These are phyloP conservation scores for Wickerhamomyces hampshirensis DNA, from an alignment of 805 yeast genomes.

Conservation along the genomic window DNA sequence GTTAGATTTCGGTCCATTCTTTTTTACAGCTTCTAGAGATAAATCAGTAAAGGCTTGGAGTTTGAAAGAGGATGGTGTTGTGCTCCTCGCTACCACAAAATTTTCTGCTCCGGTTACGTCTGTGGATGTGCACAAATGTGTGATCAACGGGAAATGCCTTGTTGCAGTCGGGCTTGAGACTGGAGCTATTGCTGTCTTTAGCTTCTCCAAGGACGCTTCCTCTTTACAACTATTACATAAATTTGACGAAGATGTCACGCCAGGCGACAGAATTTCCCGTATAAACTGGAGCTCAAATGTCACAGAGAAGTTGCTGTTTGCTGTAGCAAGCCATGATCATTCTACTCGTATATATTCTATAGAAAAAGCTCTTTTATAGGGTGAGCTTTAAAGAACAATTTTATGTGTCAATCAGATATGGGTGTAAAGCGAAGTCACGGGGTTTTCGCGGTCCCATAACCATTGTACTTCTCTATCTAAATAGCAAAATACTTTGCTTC, in stretches of 20 bases:
- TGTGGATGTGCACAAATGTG: slow-evolving; percentile 40
- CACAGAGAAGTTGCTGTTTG: slow-evolving; percentile 35
- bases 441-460: no score
- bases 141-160: slow-evolving; percentile 27
- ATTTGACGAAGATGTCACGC: slow-evolving; percentile 40
- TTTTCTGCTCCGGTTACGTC: slow-evolving; percentile 62
- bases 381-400: no score
- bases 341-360: slow-evolving; percentile 42
- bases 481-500: no score
- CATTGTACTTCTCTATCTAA: no score
- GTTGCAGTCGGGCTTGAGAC: slow-evolving; percentile 68
- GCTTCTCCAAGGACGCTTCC: slow-evolving; percentile 26
- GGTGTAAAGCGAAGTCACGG: no score
- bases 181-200: slow-evolving; percentile 51
- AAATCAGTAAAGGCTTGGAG: slow-evolving; percentile 73
- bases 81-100: slow-evolving; percentile 36
- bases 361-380: slow-evolving; percentile 3
- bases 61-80: slow-evolving; percentile 27
- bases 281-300: slow-evolving; percentile 47
- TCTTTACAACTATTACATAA: slow-evolving; percentile 27
- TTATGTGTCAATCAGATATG: no score
- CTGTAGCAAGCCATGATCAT: slow-evolving; percentile 61
- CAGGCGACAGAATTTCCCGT: slow-evolving; percentile 59
- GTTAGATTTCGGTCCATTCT: slow-evolving; percentile 36
- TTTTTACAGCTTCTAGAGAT: slow-evolving; percentile 86